Evolutionary conservation across 2,329 filamentous ascomycete species (phyloP).

Genomic region (Trichoderma oligosporum): DNA sequence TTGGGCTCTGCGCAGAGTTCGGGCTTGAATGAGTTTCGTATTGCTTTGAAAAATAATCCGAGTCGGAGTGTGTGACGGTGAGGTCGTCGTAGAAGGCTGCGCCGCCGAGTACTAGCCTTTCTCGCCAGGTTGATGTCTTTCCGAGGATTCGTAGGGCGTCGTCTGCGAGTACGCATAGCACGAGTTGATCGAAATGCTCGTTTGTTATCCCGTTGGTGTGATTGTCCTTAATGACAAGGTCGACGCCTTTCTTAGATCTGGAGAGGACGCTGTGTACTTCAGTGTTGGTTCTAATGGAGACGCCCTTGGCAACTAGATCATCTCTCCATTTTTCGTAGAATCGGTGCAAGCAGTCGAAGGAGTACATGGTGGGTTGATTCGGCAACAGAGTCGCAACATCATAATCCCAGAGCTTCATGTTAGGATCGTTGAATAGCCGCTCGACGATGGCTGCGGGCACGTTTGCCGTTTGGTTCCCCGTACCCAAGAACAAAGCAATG

Average conservation of each 20-base stretch:
- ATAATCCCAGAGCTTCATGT: conserved; percentile 59
- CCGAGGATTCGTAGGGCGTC: conserved; percentile 59
- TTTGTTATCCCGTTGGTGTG: conserved; percentile 46
- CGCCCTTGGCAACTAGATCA: conserved; percentile 51
- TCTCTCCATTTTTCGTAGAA: conserved; percentile 60
- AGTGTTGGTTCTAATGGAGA: conserved; percentile 53
- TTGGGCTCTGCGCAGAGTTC: conserved; percentile 49
- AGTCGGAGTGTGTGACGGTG: conserved; percentile 65
- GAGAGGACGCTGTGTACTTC: conserved; percentile 52
- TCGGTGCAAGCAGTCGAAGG: conserved; percentile 58
- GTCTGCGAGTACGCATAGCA: conserved; percentile 63
- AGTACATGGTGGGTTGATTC: conserved; percentile 62
- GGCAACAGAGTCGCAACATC: conserved; percentile 51
- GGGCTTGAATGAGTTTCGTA: conserved; percentile 60
- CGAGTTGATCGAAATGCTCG: conserved; percentile 62
- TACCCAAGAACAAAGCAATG: conserved; percentile 69
- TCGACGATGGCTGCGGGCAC: conserved; percentile 66
- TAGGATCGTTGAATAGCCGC: conserved; percentile 54
- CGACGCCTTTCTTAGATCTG: conserved; percentile 49
- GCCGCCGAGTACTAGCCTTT: conserved; percentile 65
- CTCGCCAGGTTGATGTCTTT: conserved; percentile 54
- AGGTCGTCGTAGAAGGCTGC: conserved; percentile 68
- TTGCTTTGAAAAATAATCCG: conserved; percentile 61
- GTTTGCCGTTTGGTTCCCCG: conserved; percentile 69
- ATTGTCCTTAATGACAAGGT: conserved; percentile 50